phyloP scores from a whole-genome alignment of 2,329 filamentous ascomycete genomes.

The Microdochium nivale region DNA sequence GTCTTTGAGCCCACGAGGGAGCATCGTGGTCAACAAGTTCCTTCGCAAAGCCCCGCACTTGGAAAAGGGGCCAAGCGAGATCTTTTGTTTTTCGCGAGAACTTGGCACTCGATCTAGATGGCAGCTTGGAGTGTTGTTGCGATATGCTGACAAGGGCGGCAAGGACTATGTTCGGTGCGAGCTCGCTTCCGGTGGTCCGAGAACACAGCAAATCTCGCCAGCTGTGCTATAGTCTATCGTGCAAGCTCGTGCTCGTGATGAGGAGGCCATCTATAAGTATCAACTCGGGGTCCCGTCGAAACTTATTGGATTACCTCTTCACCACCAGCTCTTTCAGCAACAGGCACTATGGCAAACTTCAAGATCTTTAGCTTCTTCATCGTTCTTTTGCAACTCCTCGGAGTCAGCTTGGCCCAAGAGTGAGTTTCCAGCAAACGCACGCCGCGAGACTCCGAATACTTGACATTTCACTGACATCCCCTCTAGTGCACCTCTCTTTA shows the following conservation, averaged over 20 bases:
- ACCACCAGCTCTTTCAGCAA: background rate
- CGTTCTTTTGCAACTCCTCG: background rate
- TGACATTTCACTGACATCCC: background rate
- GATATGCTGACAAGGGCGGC: no score
- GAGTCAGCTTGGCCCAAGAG: background rate
- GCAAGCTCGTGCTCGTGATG: background rate
- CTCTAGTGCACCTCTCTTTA: constrained; percentile 16
- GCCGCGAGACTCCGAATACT: background rate
- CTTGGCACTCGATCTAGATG: no score
- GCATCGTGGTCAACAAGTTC: no score
- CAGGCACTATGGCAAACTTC: background rate
- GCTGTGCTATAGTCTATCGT: background rate
- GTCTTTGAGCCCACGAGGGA: no score
- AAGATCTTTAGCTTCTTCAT: background rate
- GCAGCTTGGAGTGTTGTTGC: no score
- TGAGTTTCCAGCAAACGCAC: background rate
- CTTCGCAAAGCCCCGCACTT: no score
- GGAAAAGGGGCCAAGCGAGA: no score
- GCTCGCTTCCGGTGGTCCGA: background rate
- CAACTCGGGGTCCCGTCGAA: background rate
- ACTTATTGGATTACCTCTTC: background rate
- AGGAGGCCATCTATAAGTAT: background rate
- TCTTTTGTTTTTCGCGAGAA: no score
- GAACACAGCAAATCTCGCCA: background rate
- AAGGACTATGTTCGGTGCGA: background rate